phyloP scores from a whole-genome alignment of 495 filamentous ascomycete species.

The Parathielavia hyrcaniae region DNA sequence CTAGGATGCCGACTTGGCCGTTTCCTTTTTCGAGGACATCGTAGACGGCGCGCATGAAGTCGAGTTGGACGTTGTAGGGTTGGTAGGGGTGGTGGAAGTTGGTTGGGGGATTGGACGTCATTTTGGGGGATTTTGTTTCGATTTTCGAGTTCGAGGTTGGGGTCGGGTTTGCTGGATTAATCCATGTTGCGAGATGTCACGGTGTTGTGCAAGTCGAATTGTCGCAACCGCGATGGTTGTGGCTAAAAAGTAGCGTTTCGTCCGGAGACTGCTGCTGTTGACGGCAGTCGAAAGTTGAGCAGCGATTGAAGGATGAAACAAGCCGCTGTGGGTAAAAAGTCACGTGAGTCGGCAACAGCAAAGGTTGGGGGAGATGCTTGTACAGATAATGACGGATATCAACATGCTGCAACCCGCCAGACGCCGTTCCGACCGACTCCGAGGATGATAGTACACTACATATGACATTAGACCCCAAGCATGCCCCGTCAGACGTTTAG shows the following conservation, averaged over 20 bases:
- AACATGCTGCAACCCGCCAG: background rate
- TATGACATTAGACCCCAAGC: slow-evolving; percentile 14
- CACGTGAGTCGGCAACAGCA: slow-evolving; percentile 2
- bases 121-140: background rate
- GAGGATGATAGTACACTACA: background rate
- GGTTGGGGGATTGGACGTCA: slow-evolving; percentile 8
- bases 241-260: too few species aligned
- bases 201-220: too few species aligned
- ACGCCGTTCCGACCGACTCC: background rate
- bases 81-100: slow-evolving; percentile 89
- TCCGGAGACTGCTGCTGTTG: too few species aligned
- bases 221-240: too few species aligned
- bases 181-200: background rate
- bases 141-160: slow-evolving; percentile 2
- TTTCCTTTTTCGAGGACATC: slow-evolving; percentile 68
- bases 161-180: slow-evolving; percentile 1
- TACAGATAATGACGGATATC: slow-evolving; percentile 1
- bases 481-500: slow-evolving; percentile 28
- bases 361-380: background rate
- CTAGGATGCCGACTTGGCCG: slow-evolving; percentile 80
- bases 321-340: background rate
- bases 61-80: slow-evolving; percentile 82
- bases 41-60: slow-evolving; percentile 88
- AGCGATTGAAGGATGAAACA: too few species aligned
- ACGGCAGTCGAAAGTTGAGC: too few species aligned